Conservation (phyloP, 805 yeast genomes). For the Saturnispora saitoi region DNA sequence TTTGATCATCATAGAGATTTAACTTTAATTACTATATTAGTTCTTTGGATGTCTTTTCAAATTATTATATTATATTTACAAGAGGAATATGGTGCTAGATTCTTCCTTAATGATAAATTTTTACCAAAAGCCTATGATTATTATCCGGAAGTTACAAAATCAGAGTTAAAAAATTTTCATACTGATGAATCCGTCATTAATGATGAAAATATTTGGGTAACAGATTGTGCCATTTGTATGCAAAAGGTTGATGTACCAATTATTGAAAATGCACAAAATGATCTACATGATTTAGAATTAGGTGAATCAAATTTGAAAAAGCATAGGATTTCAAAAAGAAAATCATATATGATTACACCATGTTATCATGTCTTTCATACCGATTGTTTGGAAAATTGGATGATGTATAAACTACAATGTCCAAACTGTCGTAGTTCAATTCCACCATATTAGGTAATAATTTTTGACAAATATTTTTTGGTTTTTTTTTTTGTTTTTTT, state of each 20-base stretch:
- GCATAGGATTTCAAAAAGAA: conserved; percentile 24
- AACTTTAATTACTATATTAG: conserved; percentile 36
- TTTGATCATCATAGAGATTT: conserved; percentile 63
- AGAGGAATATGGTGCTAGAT: conserved; percentile 65
- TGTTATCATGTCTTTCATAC: conserved; percentile 87
- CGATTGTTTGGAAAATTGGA: conserved; percentile 86
- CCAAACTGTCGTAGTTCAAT: conserved; percentile 83
- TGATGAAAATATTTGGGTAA: conserved; percentile 34
- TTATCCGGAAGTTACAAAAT: conserved; percentile 54
- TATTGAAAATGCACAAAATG: conserved; percentile 11
- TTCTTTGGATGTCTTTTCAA: conserved; percentile 55
- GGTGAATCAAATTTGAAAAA: neutral
- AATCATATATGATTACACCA: conserved; percentile 76
- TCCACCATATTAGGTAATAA: conserved; percentile 49
- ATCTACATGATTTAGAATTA: conserved; percentile 1
- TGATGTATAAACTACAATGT: conserved; percentile 86
- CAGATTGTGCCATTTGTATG: conserved; percentile 91
- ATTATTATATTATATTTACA: conserved; percentile 52
- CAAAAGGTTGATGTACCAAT: conserved; percentile 56
- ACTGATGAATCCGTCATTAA: conserved; percentile 24
- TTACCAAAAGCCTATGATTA: conserved; percentile 81
- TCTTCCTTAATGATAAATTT: conserved; percentile 67
- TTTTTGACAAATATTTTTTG: no score
- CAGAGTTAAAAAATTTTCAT: conserved; percentile 53
- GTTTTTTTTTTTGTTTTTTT: neutral